These are phyloP conservation scores for Clarireedia sp. DNA, from an alignment of 2,329 filamentous ascomycete species.

Conservation along the genomic window DNA sequence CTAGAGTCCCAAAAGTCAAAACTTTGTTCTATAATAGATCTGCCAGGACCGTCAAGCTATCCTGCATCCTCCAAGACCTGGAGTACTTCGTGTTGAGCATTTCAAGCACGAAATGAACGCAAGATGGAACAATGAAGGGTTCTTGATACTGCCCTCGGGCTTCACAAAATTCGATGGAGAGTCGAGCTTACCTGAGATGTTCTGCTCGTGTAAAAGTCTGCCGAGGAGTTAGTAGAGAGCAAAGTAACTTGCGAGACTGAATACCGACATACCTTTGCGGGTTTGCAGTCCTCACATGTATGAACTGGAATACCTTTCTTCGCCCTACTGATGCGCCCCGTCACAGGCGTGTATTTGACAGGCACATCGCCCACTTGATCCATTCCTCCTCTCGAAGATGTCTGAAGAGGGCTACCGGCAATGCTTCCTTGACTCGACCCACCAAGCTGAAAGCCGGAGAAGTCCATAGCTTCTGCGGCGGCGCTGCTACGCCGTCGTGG, in stretches of 20 bases:
- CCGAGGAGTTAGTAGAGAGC: conserved; percentile 13
- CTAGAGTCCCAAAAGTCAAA: conserved; percentile 28
- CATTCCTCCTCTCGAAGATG: conserved; percentile 18
- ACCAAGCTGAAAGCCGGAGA: conserved; percentile 17
- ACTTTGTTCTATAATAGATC: background rate
- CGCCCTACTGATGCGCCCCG: conserved; percentile 28
- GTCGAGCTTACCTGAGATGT: conserved; percentile 44
- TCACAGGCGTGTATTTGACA: conserved; percentile 31
- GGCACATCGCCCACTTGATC: conserved; percentile 23
- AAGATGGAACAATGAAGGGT: background rate
- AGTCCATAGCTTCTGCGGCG: conserved; percentile 23
- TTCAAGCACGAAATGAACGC: too few species aligned
- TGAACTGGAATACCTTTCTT: conserved; percentile 31
- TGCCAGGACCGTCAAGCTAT: background rate
- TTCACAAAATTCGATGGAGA: background rate
- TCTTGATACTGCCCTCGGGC: background rate
- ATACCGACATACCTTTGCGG: conserved; percentile 22
- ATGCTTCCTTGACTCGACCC: conserved; percentile 19
- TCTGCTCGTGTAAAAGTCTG: conserved; percentile 57
- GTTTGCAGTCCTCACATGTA: conserved; percentile 27
- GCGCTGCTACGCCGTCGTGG: conserved; percentile 22
- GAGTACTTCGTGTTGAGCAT: too few species aligned
- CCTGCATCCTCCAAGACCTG: too few species aligned
- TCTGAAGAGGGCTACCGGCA: conserved; percentile 21
- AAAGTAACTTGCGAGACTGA: background rate